A percentile compares a stretch with the other conserved stretches of the same genome.
Conservation (phyloP, 768 basidiomycete genomes). For the Amanita molliuscula region DNA sequence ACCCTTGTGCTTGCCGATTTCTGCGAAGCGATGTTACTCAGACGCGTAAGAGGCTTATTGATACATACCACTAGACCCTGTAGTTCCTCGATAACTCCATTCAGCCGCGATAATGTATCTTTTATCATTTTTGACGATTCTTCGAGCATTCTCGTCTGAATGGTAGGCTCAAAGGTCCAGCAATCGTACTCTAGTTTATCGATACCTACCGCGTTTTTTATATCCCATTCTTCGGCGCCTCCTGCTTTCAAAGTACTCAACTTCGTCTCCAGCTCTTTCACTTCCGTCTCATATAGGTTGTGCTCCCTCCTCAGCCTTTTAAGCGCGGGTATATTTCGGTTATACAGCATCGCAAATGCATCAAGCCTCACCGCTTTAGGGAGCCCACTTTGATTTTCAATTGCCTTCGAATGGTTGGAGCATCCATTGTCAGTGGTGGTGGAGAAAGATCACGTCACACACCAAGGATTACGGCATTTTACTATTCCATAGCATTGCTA, state of each 20-base stretch:
- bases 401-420: constrained; percentile 43
- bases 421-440: constrained; percentile 29
- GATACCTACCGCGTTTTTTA: constrained; percentile 60
- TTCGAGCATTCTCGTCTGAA: constrained; percentile 55
- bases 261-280: constrained; percentile 42
- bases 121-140: constrained; percentile 77
- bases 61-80: constrained; percentile 56
- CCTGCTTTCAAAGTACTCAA: constrained; percentile 53
- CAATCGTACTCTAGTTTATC: background rate
- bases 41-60: background rate
- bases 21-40: constrained; percentile 17
- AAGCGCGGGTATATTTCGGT: background rate
- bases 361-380: constrained; percentile 42
- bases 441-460: background rate
- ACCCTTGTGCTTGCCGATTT: constrained; percentile 32
- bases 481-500: constrained; percentile 4
- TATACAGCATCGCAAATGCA: background rate
- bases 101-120: constrained; percentile 54
- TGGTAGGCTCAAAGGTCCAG: background rate
- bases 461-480: background rate
- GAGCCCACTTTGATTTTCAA: constrained; percentile 70
- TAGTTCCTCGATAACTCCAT: constrained; percentile 52
- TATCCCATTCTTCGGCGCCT: constrained; percentile 63
- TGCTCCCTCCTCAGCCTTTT: constrained; percentile 62
- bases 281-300: constrained; percentile 55